These are phyloP conservation scores for Kitagawia praeruptora DNA, from an alignment of 129 eudicot species.

Conservation along the genomic window DNA sequence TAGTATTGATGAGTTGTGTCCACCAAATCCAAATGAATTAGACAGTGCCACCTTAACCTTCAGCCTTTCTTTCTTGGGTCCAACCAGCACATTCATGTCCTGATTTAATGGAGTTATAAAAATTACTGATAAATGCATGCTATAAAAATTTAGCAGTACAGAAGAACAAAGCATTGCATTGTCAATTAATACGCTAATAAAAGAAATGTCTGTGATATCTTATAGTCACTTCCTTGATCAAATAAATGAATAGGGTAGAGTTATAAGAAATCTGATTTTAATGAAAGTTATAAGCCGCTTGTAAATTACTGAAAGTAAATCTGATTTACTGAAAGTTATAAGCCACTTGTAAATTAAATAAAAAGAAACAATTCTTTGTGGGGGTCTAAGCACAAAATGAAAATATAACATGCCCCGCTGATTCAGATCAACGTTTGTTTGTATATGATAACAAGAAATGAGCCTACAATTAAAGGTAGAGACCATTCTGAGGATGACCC, in stretches of 20 bases:
- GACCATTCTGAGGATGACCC: background rate
- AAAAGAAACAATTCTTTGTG: background rate
- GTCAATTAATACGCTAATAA: background rate
- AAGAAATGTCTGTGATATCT: background rate
- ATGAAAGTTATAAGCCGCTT: background rate
- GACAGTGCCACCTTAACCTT: constrained; percentile 62
- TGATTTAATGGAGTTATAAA: constrained; percentile 16
- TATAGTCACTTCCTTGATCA: background rate
- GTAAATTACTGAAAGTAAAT: background rate
- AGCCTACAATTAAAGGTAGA: background rate
- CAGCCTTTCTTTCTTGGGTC: constrained; percentile 47
- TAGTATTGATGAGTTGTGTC: constrained; percentile 67
- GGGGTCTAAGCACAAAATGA: background rate
- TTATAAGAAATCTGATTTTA: background rate
- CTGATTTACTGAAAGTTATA: background rate
- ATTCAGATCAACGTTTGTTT: background rate
- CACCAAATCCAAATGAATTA: constrained; percentile 76
- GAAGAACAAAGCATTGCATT: background rate
- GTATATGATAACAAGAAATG: background rate
- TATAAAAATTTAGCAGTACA: background rate
- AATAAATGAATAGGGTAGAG: background rate
- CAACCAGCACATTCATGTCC: constrained; percentile 54
- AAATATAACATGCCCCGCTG: background rate
- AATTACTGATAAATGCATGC: background rate
- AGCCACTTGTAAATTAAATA: background rate